Conservation (phyloP, 257 asterid species). For the Echium plantagineum region DNA sequence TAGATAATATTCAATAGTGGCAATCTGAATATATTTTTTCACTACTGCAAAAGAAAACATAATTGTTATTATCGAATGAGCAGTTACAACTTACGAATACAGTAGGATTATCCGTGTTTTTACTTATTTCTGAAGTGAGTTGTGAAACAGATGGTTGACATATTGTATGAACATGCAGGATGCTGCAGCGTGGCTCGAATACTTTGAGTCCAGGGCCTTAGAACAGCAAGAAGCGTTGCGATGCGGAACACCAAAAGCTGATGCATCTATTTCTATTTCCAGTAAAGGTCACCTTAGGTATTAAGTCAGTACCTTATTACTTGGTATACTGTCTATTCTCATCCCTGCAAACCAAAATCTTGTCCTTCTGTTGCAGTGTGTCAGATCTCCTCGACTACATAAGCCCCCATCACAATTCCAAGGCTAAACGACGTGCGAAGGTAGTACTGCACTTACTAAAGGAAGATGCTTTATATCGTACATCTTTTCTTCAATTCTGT, state of each 20-base stretch:
- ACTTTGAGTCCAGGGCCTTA: slow-evolving; percentile 91
- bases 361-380: slow-evolving; percentile 54
- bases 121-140: background rate
- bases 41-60: background rate
- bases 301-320: slow-evolving; percentile 34
- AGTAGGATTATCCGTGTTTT: background rate
- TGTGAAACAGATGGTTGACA: slow-evolving; percentile 2
- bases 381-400: slow-evolving; percentile 96
- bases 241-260: slow-evolving; percentile 90
- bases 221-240: slow-evolving; percentile 99
- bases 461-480: background rate
- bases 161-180: slow-evolving; percentile 44
- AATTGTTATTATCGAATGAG: background rate
- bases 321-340: slow-evolving; percentile 16
- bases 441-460: slow-evolving; percentile 21
- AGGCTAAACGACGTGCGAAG: slow-evolving; percentile 79
- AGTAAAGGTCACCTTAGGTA: slow-evolving; percentile 99
- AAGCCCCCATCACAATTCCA: slow-evolving; percentile 77
- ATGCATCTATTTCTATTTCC: slow-evolving; percentile 94
- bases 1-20: background rate
- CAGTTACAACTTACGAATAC: background rate
- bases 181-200: slow-evolving; percentile 99
- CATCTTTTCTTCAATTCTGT: too few relatives aligned
- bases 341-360: slow-evolving; percentile 21
- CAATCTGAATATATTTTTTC: background rate